Evolutionary conservation across 192 early-diverging fungal genomes (phyloP), one percentile per base, ranked within the genome.

Genomic region (Gonapodya sp.): DNA sequence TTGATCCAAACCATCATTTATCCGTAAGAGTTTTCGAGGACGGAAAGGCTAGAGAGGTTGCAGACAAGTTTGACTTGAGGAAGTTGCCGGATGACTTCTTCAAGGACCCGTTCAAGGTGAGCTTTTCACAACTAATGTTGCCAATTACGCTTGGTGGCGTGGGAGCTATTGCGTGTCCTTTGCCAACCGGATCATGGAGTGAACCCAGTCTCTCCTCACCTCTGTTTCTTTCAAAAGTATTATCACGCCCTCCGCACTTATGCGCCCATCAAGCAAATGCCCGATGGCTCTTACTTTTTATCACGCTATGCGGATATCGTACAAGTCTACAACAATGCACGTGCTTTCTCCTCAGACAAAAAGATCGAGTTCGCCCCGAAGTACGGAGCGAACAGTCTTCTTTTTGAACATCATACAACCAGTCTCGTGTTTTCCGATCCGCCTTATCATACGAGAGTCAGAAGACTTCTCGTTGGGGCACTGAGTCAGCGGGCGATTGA

Each of bases 331-430:
- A 77, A 77, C 75, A 77, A 77, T 33, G 75, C 75, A 14, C 18
- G 34, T 16, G 75, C 34, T 34, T 77, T 77, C 34, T 18, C 75
- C 8, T 77, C 75, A 2, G 75, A 34, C 30, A 77, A 77, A 33
- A 77, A 77, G 31, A 77, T 77, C 75, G 75, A 77, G 75, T 77
- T 77, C 34, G 34, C 34, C 8, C 75, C 75, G 8, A 77, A 77
- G 31, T 77, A 32, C 75, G 75, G 75, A 18, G 31, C 75, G 30
- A 33, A 77, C 75, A 77, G 30, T 18, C 75, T 34, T 77, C 75
- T 77, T 33, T 77, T 32, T 34, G 75, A 77, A 33, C 75, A 77
- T 33, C 75, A 77, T 33, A 77, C 75, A 16, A 77, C 75, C 75
- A 31, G 18, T 16, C 31, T 77, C 18, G 75, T 77, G 30, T 77